Evolutionary conservation across 305 asterid genomes (phyloP), one percentile per base, ranked within the genome.

Genomic region (Solanum hybrid): DNA sequence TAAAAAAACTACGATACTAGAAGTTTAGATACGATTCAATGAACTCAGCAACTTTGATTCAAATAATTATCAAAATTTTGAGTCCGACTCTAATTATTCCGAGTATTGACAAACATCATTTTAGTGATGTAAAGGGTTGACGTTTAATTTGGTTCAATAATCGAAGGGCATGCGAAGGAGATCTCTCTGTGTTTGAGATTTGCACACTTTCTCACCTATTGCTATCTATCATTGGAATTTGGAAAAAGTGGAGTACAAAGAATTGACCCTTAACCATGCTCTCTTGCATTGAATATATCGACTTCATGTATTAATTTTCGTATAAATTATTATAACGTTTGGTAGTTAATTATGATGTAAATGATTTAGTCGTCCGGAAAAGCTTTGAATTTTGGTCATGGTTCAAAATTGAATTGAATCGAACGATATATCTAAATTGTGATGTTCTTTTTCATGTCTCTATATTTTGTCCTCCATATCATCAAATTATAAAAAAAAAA

Each of bases 121-220:
- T 42, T 71, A 36, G 83, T 29, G 64, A 87, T 61, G 71, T 37
- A 87, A 87, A 71, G 89, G 69, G 75, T 87, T 67, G 89, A 86
- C 80, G 88, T 61, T 67, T 71, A 26, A 31, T 29, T 31, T 67
- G 71, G 83, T 10, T 8, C 28, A 71, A 35, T 11, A 28, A 71
- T 40, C 40, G 37, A 37, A 87, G 67, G 36, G 39, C 89, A 71
- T 37, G 80, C 89, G 39, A 57, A 12, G 20, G 71, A 18, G 36
- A 14, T 86, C n/a, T 86, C 46, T 78, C 8, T 51, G 31, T 51
- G 22, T 31, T 85, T 8, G 28, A 64, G 77, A 84, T 83, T 34
- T 67, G 78, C 89, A 34, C 18, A 71, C 37, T 87, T 37, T 16
- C 34, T 69, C 89, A 87, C 82, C 89, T 29, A 87, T 87, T 73